phyloP scores from a whole-genome alignment of 2,329 filamentous ascomycete genomes.

The Aureobasidium leucospermi region DNA sequence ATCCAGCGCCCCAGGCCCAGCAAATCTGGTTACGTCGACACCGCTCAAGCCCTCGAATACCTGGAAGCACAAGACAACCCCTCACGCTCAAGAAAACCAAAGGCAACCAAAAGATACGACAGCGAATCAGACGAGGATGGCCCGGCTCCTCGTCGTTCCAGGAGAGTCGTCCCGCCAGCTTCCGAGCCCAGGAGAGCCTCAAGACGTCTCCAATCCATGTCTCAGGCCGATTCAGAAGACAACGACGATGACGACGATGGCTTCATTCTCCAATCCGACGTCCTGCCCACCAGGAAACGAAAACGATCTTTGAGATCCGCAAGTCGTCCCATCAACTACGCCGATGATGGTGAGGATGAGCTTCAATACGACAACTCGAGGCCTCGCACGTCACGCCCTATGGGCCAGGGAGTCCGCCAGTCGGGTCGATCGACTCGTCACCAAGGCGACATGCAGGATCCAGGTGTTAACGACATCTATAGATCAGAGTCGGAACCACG shows the following conservation, averaged over 20 bases:
- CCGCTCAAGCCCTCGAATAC: neutral
- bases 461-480: constrained; percentile 50
- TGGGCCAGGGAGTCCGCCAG: constrained; percentile 28
- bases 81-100: constrained; percentile 17
- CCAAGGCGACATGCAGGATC: constrained; percentile 45
- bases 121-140: constrained; percentile 4
- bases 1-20: neutral
- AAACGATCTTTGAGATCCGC: constrained; percentile 23
- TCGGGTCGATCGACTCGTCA: constrained; percentile 41
- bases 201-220: neutral
- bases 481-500: constrained; percentile 36
- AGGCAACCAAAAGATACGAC: neutral
- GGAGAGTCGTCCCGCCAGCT: constrained; percentile 10
- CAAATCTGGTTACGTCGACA: constrained; percentile 7
- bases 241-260: constrained; percentile 11
- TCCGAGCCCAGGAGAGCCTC: constrained; percentile 14
- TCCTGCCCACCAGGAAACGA: constrained; percentile 32
- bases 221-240: constrained; percentile 15
- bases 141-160: neutral
- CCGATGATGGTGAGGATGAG: constrained; percentile 16
- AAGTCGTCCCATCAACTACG: neutral
- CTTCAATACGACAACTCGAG: constrained; percentile 10
- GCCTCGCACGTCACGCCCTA: constrained; percentile 10
- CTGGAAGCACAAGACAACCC: constrained; percentile 6
- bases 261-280: constrained; percentile 33